Evolutionary conservation across 2,329 filamentous ascomycete species (phyloP).

Genomic region (Cladophialophora chaetospira): DNA sequence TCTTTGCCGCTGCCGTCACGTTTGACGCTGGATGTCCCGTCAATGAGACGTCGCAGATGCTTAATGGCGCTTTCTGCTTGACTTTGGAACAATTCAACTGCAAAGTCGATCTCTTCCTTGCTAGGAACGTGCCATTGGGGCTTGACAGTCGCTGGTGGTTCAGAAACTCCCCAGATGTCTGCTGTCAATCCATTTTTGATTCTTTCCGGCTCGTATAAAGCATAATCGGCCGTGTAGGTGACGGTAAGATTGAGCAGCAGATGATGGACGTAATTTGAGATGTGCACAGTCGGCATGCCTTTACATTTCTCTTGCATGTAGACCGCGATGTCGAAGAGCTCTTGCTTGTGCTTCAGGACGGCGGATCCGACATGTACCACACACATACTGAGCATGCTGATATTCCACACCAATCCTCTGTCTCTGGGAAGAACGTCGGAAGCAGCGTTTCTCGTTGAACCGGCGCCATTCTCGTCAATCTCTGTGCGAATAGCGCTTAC

Average conservation of each 20-base stretch:
- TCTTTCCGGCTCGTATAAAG: constrained; percentile 79
- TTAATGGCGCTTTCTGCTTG: constrained; percentile 77
- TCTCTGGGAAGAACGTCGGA: constrained; percentile 92
- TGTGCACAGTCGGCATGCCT: constrained; percentile 89
- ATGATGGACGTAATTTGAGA: constrained; percentile 97
- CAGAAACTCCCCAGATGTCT: constrained; percentile 79
- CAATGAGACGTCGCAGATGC: constrained; percentile 76
- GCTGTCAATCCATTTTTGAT: constrained; percentile 71
- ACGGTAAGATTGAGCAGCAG: constrained; percentile 90
- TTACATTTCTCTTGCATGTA: constrained; percentile 98
- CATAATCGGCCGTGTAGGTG: constrained; percentile 88
- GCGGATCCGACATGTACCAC: constrained; percentile 93
- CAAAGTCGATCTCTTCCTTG: constrained; percentile 79
- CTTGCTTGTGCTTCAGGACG: constrained; percentile 82
- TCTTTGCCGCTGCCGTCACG: constrained; percentile 95
- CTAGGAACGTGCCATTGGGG: constrained; percentile 90
- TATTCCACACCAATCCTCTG: constrained; percentile 90
- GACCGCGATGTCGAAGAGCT: constrained; percentile 85
- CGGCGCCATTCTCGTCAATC: constrained; percentile 94
- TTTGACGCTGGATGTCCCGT: constrained; percentile 77
- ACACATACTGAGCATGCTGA: constrained; percentile 96
- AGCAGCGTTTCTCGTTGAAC: constrained; percentile 89
- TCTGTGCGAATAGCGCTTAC: constrained; percentile 91
- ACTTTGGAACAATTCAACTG: constrained; percentile 81
- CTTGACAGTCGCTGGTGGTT: constrained; percentile 69